These are phyloP conservation scores for Arthrobotrys sinensis DNA, from an alignment of 2,329 filamentous ascomycete genomes.

Conservation along the genomic window DNA sequence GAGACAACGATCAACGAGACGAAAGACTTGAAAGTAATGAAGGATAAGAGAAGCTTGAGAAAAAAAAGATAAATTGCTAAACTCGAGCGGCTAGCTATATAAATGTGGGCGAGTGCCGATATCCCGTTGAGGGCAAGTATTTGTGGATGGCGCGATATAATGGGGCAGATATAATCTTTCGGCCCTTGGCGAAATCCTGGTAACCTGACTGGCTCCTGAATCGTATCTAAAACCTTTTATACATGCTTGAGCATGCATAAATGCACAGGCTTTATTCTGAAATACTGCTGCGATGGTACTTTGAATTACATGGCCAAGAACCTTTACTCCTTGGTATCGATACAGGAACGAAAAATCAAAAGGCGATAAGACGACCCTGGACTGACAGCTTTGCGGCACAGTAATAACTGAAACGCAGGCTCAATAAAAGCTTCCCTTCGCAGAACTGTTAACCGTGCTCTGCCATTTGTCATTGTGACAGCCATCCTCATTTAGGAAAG, in stretches of 20 bases:
- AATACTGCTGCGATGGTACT: slow-evolving; percentile 35
- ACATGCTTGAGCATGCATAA: slow-evolving; percentile 50
- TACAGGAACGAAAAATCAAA: slow-evolving; percentile 15
- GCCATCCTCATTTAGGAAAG: not conserved
- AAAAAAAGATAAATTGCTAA: slow-evolving; percentile 39
- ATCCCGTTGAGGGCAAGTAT: slow-evolving; percentile 36
- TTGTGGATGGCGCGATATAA: slow-evolving; percentile 57
- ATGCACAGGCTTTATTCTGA: slow-evolving; percentile 45
- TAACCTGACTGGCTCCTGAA: slow-evolving; percentile 50
- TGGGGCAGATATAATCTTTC: slow-evolving; percentile 47
- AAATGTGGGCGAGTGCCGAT: slow-evolving; percentile 49
- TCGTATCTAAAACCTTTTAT: slow-evolving; percentile 43
- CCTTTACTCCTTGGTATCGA: slow-evolving; percentile 15
- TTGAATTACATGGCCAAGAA: slow-evolving; percentile 24
- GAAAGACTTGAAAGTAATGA: slow-evolving; percentile 15
- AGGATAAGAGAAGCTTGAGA: slow-evolving; percentile 32
- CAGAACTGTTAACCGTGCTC: slow-evolving; percentile 11
- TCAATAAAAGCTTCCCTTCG: slow-evolving; percentile 42
- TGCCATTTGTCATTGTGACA: not conserved
- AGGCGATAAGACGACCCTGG: slow-evolving; percentile 38
- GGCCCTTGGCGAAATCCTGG: slow-evolving; percentile 50
- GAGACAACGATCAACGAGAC: slow-evolving; percentile 16
- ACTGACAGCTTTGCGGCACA: slow-evolving; percentile 24
- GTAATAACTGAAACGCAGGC: slow-evolving; percentile 58
- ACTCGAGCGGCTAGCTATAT: slow-evolving; percentile 57